Conservation (phyloP, 176 grass and related monocot species). For the Phyllostachys edulis region DNA sequence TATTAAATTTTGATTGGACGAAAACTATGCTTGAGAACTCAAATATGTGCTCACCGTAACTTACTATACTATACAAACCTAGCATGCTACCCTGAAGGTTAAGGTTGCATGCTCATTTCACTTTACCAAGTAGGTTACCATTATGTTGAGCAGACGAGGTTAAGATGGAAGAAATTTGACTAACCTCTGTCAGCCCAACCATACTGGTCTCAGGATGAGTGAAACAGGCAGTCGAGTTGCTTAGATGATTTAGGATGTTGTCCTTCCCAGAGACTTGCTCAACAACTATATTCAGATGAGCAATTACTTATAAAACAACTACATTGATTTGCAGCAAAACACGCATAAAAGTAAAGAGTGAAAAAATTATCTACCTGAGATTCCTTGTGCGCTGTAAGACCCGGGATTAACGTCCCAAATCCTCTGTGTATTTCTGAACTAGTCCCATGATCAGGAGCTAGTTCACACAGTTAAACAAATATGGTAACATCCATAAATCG, state of each 20-base stretch:
- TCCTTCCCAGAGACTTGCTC: slow-evolving; percentile 46
- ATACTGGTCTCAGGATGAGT: slow-evolving; percentile 71
- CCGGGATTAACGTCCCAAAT: too few relatives aligned
- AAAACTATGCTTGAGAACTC: too few relatives aligned
- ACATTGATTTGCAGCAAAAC: not conserved
- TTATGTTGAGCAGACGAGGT: not conserved
- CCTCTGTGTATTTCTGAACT: too few relatives aligned
- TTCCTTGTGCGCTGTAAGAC: slow-evolving; percentile 68
- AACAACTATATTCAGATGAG: slow-evolving; percentile 43
- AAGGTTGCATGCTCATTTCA: not conserved
- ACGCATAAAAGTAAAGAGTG: not conserved
- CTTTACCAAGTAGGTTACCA: not conserved
- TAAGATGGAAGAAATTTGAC: too few relatives aligned
- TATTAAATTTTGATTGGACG: too few relatives aligned
- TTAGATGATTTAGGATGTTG: slow-evolving; percentile 64
- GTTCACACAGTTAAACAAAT: too few relatives aligned
- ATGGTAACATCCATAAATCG: too few relatives aligned
- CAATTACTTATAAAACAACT: not conserved
- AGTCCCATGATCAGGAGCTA: too few relatives aligned
- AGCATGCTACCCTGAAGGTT: too few relatives aligned
- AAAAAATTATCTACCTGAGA: slow-evolving; percentile 37
- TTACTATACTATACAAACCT: too few relatives aligned
- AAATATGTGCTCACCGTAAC: too few relatives aligned
- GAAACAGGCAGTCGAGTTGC: slow-evolving; percentile 64
- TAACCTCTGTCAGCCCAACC: slow-evolving; percentile 61